Base-by-base conservation (phyloP, 148 eudicot species). In the Chenopodium suecicum region DNA sequence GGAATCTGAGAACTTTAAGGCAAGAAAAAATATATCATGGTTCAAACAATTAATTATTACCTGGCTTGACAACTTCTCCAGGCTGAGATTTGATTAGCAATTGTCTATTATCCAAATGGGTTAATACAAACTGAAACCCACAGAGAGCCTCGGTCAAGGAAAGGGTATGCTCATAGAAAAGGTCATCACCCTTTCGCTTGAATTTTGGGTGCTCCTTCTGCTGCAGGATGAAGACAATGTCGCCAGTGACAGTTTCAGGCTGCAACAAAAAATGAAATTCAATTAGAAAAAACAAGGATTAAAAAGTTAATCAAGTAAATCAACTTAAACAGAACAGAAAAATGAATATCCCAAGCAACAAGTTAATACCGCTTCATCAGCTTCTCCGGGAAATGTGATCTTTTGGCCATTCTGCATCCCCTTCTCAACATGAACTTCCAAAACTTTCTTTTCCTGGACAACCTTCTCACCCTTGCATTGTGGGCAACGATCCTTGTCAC, bases 401-500 rank as follows among this genome's bases (percentile, higher is more conserved):
- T 87, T 91, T 84, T 91, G 96, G 7, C 92, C 92, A 78, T 89
- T 83, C 23, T 90, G 97, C 94, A 91, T 92, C 9, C 97, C 97
- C 90, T 91, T 92, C 78, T 91, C 94, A 1, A 91, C 94, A 65
- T 73, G 13, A 5, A 90, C 94, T 78, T 92, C 97, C 52, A 91
- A 80, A 27, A 91, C 97, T 81, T 91, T 92, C 85, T 91, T 92
- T 83, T 91, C 92, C n/a, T 85, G 89, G 44, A 78, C 86, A 81
- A 91, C 91, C 81, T 92, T 92, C 76, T 92, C 92, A 25, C 97
- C 97, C 79, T 91, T 92, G 82, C 97, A 92, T 78, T 85, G 88
- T 7, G 88, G 78, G 81, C 94, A 92, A 7, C 96, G 84, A 50
- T 92, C 96, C 79, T 84, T 89, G 25, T 92, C 94, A 7, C 44